These are phyloP conservation scores for Moesziomyces globuligerus DNA, from an alignment of 1,284 basidiomycete genomes.

Conservation along the genomic window DNA sequence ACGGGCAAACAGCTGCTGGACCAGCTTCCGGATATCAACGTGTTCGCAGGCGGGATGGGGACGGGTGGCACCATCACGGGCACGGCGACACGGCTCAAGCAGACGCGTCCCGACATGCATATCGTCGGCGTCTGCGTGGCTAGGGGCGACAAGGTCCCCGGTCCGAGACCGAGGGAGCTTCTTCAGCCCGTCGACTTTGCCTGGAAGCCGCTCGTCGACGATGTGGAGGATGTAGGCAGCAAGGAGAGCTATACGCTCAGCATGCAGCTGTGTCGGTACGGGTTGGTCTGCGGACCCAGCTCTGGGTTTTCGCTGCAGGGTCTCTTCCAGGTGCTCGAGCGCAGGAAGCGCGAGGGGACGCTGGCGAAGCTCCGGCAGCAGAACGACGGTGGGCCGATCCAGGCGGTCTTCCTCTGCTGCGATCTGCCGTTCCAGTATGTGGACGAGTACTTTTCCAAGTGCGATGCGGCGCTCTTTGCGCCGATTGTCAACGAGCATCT, in stretches of 20 bases:
- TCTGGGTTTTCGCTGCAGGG: constrained; percentile 43
- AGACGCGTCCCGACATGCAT: constrained; percentile 10
- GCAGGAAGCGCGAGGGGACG: constrained; percentile 21
- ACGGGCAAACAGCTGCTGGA: constrained; percentile 44
- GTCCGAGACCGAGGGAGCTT: constrained; percentile 36
- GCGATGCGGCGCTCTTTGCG: constrained; percentile 8
- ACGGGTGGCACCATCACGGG: constrained; percentile 52
- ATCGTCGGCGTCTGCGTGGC: constrained; percentile 36
- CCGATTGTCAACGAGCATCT: constrained; percentile 43
- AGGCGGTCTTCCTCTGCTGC: constrained; percentile 47
- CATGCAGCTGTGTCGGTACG: constrained; percentile 42
- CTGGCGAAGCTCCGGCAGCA: constrained; percentile 25
- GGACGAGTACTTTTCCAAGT: constrained; percentile 45
- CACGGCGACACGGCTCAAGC: constrained; percentile 26
- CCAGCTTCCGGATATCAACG: constrained; percentile 48
- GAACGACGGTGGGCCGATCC: constrained; percentile 26
- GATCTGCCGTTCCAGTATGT: constrained; percentile 52
- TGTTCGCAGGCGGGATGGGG: constrained; percentile 45
- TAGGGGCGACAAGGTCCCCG: constrained; percentile 44
- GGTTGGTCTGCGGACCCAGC: constrained; percentile 39
- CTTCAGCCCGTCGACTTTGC: constrained; percentile 44
- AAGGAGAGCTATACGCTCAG: constrained; percentile 25
- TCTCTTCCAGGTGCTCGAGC: constrained; percentile 35
- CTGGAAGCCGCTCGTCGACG: constrained; percentile 40
- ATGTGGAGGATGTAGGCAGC: constrained; percentile 30